Base-by-base conservation (phyloP, 2,329 filamentous ascomycete species). In the Herpotrichia juniperi region DNA sequence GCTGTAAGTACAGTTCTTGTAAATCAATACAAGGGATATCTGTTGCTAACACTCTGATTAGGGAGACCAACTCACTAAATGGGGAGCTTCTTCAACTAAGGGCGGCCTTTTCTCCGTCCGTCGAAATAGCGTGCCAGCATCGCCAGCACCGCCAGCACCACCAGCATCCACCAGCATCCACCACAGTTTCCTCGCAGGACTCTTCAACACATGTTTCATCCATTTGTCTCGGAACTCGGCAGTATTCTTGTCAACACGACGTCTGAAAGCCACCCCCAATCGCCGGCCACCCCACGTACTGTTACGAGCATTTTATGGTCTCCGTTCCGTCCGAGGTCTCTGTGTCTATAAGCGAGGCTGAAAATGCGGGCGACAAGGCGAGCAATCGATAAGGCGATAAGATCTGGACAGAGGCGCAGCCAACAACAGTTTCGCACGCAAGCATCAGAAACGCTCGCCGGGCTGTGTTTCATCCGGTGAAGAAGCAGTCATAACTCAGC, bases 401-500 rank as follows among this genome's bases (percentile, higher is more conserved):
- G 26, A 28, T 28, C 19, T 14, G 5, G 34, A 21, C 34, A 50
- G 62, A 51, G 64, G 66, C 64, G 64, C 62, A 67, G 66, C 60
- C 54, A 26, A 45, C 19, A 14, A 42, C 10, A 14, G 2, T 17
- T 16, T n/a, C 26, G 39, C 24, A 48, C 51, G 48, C 31, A 50
- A 46, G 43, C 50, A 45, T 46, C 51, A 54, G 59, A 42, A 48
- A 54, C 56, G 56, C 32, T 56, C 50, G 46, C 26, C 9, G 49
- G 40, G 68, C 67, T 69, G 67, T 68, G 67, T 57, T 35, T 52
- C 21, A 47, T 50, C 63, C 67, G 67, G 66, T 69, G 57, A 68
- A 46, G 52, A 53, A 57, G 28, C 35, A 45, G 58, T 65, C 62
- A 60, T 55, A 48, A 34, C 48, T 49, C 35, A 48, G 51, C 55